These are phyloP conservation scores for Fistulinella cinereoalba DNA, from an alignment of 1,284 basidiomycete genomes.

Conservation along the genomic window DNA sequence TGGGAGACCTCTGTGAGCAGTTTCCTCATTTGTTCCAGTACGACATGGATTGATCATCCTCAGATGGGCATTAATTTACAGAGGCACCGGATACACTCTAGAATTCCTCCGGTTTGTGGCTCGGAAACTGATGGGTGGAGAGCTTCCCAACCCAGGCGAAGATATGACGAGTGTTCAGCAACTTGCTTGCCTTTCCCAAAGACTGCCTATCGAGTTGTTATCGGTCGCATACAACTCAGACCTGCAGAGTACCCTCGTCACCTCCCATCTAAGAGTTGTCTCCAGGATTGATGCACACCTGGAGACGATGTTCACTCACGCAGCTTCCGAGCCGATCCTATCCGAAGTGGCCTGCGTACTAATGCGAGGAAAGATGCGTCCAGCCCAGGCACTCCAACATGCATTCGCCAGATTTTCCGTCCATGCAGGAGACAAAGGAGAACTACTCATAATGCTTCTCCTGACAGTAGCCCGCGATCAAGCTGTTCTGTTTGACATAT, in stretches of 20 bases:
- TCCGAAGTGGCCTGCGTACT: slow-evolving; percentile 21
- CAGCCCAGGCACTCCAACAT: slow-evolving; percentile 3
- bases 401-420: slow-evolving; percentile 9
- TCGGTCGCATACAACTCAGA: slow-evolving; percentile 8
- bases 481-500: no score
- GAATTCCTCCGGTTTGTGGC: slow-evolving; percentile 19
- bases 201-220: slow-evolving; percentile 30
- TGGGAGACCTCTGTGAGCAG: slow-evolving; percentile 29
- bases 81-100: no score
- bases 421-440: slow-evolving; percentile 16
- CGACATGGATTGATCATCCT: not conserved
- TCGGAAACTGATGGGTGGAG: slow-evolving; percentile 17
- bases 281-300: slow-evolving; percentile 20
- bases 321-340: slow-evolving; percentile 29
- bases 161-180: no score
- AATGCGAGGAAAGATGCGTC: slow-evolving; percentile 2
- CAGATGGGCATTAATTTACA: no score
- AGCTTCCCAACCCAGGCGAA: no score
- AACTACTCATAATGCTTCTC: slow-evolving; percentile 13
- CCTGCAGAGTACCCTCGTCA: slow-evolving; percentile 26
- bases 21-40: not conserved
- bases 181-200: slow-evolving; percentile 30
- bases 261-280: slow-evolving; percentile 32
- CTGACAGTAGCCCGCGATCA: slow-evolving; percentile 14
- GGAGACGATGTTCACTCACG: slow-evolving; percentile 23